These are phyloP conservation scores for Golubevia pallescens DNA, from an alignment of 1,284 basidiomycete species.

Conservation along the genomic window DNA sequence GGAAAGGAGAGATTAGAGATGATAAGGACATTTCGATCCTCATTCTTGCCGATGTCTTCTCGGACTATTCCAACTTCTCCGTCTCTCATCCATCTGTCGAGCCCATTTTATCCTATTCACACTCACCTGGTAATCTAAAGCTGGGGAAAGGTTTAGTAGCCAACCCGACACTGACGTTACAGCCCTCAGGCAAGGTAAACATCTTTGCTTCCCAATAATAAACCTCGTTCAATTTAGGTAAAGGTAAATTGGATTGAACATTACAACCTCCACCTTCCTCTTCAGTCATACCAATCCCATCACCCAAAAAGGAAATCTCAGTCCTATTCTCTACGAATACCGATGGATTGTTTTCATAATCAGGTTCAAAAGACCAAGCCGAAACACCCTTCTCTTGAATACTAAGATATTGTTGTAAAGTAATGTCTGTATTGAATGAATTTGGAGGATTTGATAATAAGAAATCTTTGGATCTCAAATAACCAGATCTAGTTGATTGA, in stretches of 20 bases:
- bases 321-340: conserved; percentile 59
- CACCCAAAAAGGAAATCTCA: conserved; percentile 61
- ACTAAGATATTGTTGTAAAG: conserved; percentile 57
- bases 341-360: conserved; percentile 59
- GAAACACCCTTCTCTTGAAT: conserved; percentile 64
- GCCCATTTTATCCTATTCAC: no score
- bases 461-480: conserved; percentile 55
- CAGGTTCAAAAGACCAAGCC: conserved; percentile 61
- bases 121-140: conserved; percentile 42
- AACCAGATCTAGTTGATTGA: conserved; percentile 37
- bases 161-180: conserved; percentile 53
- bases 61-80: no score
- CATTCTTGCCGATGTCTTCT: no score
- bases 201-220: conserved; percentile 65
- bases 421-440: conserved; percentile 57
- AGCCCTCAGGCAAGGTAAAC: conserved; percentile 58
- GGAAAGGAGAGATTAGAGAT: background rate
- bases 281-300: conserved; percentile 60
- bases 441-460: conserved; percentile 42
- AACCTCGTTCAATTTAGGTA: conserved; percentile 63
- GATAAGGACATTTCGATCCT: no score
- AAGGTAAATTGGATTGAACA: conserved; percentile 59
- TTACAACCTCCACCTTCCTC: conserved; percentile 58
- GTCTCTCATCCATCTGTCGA: no score
- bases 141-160: conserved; percentile 61